Evolutionary conservation across 1,284 basidiomycete species (phyloP).

Genomic region (Leccinum subspadiceum): DNA sequence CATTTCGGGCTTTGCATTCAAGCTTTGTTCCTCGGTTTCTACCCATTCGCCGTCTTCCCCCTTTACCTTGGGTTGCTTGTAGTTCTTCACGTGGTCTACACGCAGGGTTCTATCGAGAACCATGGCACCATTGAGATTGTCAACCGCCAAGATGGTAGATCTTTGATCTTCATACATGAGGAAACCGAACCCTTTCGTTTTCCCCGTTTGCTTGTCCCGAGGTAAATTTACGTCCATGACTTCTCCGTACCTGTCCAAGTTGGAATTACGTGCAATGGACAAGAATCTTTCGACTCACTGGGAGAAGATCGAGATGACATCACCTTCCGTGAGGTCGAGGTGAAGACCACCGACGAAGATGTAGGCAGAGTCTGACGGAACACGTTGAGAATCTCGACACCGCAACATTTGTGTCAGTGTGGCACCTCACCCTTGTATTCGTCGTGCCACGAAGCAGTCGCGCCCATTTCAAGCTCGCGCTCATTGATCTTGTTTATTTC

Average conservation of each 20-base stretch:
- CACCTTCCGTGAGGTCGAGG: constrained; percentile 91
- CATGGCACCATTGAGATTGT: constrained; percentile 95
- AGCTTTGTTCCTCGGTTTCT: constrained; percentile 81
- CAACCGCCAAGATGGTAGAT: constrained; percentile 93
- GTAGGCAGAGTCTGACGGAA: constrained; percentile 82
- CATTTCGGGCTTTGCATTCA: constrained; percentile 81
- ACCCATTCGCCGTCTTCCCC: constrained; percentile 86
- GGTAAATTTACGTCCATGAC: constrained; percentile 95
- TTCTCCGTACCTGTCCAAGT: constrained; percentile 79
- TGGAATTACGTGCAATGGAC: neutral
- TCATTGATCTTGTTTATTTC: constrained; percentile 95
- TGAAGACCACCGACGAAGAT: constrained; percentile 88
- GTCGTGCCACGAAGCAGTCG: constrained; percentile 89
- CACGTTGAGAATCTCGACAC: constrained; percentile 4
- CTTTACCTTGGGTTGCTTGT: constrained; percentile 83
- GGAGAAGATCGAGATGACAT: constrained; percentile 96
- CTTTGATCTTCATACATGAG: constrained; percentile 99
- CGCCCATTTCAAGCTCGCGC: constrained; percentile 83
- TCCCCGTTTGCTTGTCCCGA: constrained; percentile 87
- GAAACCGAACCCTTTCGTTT: constrained; percentile 91
- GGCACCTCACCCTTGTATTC: constrained; percentile 76
- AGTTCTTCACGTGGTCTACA: constrained; percentile 94
- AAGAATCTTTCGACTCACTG: constrained; percentile 62
- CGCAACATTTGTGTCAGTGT: neutral
- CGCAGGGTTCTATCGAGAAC: constrained; percentile 85